phyloP scores from a whole-genome alignment of 2,329 filamentous ascomycete species.

The Rugonectria rugulosa region DNA sequence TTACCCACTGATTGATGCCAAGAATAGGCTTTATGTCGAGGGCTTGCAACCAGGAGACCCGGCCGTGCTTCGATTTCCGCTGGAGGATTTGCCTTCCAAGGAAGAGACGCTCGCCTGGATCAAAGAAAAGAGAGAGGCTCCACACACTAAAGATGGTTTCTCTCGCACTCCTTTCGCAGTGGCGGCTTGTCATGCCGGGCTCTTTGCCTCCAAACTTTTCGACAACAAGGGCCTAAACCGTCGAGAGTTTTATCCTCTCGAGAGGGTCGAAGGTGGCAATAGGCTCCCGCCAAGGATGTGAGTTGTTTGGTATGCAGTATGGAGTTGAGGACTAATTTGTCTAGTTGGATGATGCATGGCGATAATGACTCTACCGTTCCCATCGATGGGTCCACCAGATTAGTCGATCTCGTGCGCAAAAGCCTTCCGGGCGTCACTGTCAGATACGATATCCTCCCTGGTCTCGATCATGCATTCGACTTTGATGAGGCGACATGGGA shows the following conservation, averaged over 20 bases:
- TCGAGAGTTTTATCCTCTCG: conserved; percentile 20
- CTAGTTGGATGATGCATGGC: conserved; percentile 35
- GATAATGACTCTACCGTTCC: conserved; percentile 26
- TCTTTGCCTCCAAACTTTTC: conserved; percentile 24
- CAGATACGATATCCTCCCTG: conserved; percentile 25
- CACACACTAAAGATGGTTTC: conserved; percentile 19
- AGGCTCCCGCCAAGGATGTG: conserved; percentile 28
- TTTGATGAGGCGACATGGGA: conserved; percentile 27
- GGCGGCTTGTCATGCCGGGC: conserved; percentile 16
- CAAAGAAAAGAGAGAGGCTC: conserved; percentile 5
- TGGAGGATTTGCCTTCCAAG: conserved; percentile 20
- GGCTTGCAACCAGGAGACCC: conserved; percentile 21
- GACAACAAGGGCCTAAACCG: conserved; percentile 22
- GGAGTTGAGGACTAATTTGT: not conserved
- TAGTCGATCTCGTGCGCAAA: conserved; percentile 15
- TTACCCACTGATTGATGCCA: conserved; percentile 33
- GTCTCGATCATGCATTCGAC: conserved; percentile 35
- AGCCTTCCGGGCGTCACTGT: conserved; percentile 15
- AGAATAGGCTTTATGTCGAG: conserved; percentile 23
- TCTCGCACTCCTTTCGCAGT: conserved; percentile 21
- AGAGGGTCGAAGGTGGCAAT: conserved; percentile 22
- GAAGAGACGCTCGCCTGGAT: conserved; percentile 29
- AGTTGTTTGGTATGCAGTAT: not conserved
- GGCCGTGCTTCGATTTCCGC: conserved; percentile 12
- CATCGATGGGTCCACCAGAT: conserved; percentile 10